phyloP scores from a whole-genome alignment of 768 basidiomycete genomes.

The Exidia glandulosa region DNA sequence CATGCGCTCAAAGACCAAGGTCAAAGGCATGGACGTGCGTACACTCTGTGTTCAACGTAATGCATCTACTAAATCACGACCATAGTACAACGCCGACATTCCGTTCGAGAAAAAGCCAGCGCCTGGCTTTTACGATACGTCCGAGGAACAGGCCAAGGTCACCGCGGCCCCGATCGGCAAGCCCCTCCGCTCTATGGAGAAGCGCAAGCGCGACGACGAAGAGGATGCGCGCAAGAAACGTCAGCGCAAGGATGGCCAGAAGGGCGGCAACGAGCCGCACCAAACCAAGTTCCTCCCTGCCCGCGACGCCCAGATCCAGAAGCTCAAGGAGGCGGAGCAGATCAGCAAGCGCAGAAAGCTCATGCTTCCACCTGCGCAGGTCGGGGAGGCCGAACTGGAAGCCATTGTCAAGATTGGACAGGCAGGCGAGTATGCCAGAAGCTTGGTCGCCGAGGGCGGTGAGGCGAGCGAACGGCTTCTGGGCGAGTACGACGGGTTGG shows the following conservation, averaged over 20 bases:
- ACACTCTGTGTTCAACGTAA: slow-evolving; percentile 1
- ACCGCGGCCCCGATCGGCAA: slow-evolving; percentile 87
- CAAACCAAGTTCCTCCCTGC: slow-evolving; percentile 96
- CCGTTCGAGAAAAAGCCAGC: slow-evolving; percentile 97
- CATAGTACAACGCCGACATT: slow-evolving; percentile 92
- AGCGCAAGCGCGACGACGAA: slow-evolving; percentile 87
- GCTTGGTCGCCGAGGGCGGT: slow-evolving; percentile 62
- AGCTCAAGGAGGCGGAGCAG: slow-evolving; percentile 93
- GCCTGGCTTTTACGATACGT: slow-evolving; percentile 92
- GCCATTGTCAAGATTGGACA: slow-evolving; percentile 98
- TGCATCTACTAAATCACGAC: neutral
- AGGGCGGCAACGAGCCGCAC: slow-evolving; percentile 21
- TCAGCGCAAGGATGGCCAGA: slow-evolving; percentile 46
- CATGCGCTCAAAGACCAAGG: slow-evolving; percentile 89
- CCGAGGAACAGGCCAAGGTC: slow-evolving; percentile 82
- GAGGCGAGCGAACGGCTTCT: slow-evolving; percentile 79
- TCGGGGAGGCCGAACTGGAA: slow-evolving; percentile 88
- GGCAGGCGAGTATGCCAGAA: slow-evolving; percentile 80
- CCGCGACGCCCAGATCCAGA: slow-evolving; percentile 94
- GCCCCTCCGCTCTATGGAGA: slow-evolving; percentile 83
- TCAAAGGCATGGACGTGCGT: slow-evolving; percentile 94
- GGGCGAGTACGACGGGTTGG: slow-evolving; percentile 87
- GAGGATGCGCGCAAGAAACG: slow-evolving; percentile 90
- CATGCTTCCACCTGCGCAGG: slow-evolving; percentile 78
- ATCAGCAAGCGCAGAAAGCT: slow-evolving; percentile 82